Conservation (phyloP, 2,329 filamentous ascomycete genomes). For the Exophiala spinifera region DNA sequence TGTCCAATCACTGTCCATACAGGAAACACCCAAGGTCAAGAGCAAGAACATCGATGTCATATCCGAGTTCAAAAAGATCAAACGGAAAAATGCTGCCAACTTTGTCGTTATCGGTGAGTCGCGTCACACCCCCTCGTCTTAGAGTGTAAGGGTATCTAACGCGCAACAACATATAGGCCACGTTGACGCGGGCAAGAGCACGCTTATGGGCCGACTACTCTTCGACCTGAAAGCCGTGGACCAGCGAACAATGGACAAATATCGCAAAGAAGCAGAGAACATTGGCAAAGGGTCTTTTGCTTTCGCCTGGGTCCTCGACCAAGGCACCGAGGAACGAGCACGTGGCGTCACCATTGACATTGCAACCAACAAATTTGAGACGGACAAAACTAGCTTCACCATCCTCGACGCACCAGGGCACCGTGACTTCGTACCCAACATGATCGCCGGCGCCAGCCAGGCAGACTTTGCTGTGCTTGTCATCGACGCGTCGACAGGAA, state of each 20-base stretch:
- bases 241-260: slow-evolving; percentile 81
- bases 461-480: slow-evolving; percentile 95
- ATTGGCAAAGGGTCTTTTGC: slow-evolving; percentile 95
- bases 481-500: slow-evolving; percentile 83
- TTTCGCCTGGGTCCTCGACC: slow-evolving; percentile 93
- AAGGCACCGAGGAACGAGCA: slow-evolving; percentile 81
- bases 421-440: slow-evolving; percentile 94
- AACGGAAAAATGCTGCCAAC: slow-evolving; percentile 75
- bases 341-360: slow-evolving; percentile 96
- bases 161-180: slow-evolving; percentile 61
- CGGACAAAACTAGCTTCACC: slow-evolving; percentile 79
- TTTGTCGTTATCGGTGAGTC: slow-evolving; percentile 85
- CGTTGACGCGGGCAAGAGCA: slow-evolving; percentile 96
- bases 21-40: slow-evolving; percentile 53
- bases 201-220: slow-evolving; percentile 90
- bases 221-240: slow-evolving; percentile 86
- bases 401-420: slow-evolving; percentile 95
- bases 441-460: slow-evolving; percentile 95
- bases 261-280: slow-evolving; percentile 81
- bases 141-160: slow-evolving; percentile 7
- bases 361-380: slow-evolving; percentile 91
- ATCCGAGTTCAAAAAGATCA: slow-evolving; percentile 71
- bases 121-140: neutral
- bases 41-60: slow-evolving; percentile 82
- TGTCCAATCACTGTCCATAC: slow-evolving; percentile 48